Base-by-base conservation (phyloP, 257 asterid genomes). In the Cinchona pubescens region DNA sequence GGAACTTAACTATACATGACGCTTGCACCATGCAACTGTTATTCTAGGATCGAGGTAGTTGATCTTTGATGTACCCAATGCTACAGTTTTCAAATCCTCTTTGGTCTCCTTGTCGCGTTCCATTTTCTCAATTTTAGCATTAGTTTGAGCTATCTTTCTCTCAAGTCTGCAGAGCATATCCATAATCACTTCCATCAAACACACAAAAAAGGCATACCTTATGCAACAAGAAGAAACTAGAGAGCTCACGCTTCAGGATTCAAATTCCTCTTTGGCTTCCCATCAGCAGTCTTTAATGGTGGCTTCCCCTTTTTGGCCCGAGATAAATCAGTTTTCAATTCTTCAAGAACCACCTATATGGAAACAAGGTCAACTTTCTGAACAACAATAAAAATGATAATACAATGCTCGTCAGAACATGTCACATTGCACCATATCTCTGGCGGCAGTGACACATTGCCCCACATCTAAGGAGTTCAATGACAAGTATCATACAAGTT, bases 21-120 rank as follows among this genome's bases (percentile, higher is more conserved):
- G 96, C 81, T 95, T 95, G 88, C 99, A 95, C 99, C 99, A 95
- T 65, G 98, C 99, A 62, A 95, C 99, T 21, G 98, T 87, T 82
- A 95, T 92, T 84, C 99, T 86, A 38, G 99, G 99, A 84, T 95
- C 99, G n/a, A 92, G 96, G 83, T 95, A 95, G 89, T 92, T 95
- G 87, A 91, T 91, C 92, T 91, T 95, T 38, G 99, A 95, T 13
- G 99, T 95, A 55, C 99, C 97, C 87, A 95, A 80, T 23, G 99
- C 99, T 56, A 95, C 92, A 29, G 89, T 91, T 80, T 95, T 95
- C 79, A 92, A 59, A 64, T 92, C 97, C 80, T 95, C 99, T 84
- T 95, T 95, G 1, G 91, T 83, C 76, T 83, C 84, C 87, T 87
- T 95, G 51, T 92, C 96, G 25, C 90, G 83, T 80, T 92, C 99